A percentile compares a stretch with the other conserved stretches of the same genome.
These are phyloP conservation scores for Trichophyton verrucosum DNA, from an alignment of 2,329 filamentous ascomycete species.

Conservation along the genomic window DNA sequence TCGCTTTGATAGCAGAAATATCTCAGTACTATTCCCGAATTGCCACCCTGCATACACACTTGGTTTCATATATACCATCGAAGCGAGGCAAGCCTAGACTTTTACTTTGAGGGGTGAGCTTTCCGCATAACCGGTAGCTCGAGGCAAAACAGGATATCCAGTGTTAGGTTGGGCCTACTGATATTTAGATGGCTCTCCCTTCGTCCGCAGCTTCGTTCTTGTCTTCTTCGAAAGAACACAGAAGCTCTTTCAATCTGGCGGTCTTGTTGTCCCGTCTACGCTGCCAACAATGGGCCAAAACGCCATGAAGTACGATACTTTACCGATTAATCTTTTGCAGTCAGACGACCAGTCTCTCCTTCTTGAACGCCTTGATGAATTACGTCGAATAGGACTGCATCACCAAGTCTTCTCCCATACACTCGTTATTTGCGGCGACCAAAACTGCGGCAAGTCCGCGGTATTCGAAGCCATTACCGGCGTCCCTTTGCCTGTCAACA, in stretches of 20 bases:
- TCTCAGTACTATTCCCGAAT: not conserved
- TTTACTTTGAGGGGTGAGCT: not conserved
- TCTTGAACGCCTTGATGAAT: conserved; percentile 14
- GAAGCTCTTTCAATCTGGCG: not conserved
- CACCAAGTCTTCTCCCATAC: conserved; percentile 12
- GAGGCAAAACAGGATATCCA: not conserved
- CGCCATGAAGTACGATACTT: conserved; percentile 4
- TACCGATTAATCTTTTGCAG: conserved; percentile 10
- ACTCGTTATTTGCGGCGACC: conserved; percentile 14
- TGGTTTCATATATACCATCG: conserved; percentile 2
- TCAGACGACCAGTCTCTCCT: conserved; percentile 12
- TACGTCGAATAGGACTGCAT: conserved; percentile 13
- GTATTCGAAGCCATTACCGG: conserved; percentile 15
- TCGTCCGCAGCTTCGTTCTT: not conserved
- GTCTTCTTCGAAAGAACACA: too few species aligned
- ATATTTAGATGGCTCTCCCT: conserved; percentile 3
- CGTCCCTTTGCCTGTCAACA: conserved; percentile 24
- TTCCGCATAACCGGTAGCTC: not conserved
- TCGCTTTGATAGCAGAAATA: conserved; percentile 3
- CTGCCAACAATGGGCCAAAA: not conserved
- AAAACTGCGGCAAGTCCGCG: conserved; percentile 13
- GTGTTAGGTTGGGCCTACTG: not conserved
- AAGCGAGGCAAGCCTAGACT: conserved; percentile 1
- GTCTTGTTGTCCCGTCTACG: not conserved
- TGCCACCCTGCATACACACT: not conserved